A percentile compares a stretch with the other conserved stretches of the same genome.
Conservation (phyloP, 768 basidiomycete species). For the Podaxis sp. region DNA sequence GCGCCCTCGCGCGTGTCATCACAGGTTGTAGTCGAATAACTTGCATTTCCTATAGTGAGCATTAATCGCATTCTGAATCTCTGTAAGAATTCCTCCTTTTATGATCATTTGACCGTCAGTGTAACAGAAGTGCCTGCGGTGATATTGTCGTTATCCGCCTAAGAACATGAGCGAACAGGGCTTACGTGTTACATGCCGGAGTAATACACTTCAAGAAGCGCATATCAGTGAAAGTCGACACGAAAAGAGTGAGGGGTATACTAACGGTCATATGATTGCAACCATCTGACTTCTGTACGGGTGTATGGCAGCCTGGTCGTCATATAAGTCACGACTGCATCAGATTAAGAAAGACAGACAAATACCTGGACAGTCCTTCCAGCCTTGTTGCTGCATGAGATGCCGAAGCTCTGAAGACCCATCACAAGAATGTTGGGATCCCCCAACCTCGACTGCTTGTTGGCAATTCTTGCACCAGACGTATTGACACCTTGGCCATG, state of each 20-base stretch:
- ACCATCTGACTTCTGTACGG: slow-evolving; percentile 50
- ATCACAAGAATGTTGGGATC: slow-evolving; percentile 24
- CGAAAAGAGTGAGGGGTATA: neutral
- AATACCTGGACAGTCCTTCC: slow-evolving; percentile 50
- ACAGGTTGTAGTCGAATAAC: neutral
- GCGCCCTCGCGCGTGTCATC: neutral
- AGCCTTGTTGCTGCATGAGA: slow-evolving; percentile 27
- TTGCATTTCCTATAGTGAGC: slow-evolving; percentile 7
- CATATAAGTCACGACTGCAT: neutral
- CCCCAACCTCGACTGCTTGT: slow-evolving; percentile 16
- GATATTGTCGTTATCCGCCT: neutral
- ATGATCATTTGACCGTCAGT: slow-evolving; percentile 48
- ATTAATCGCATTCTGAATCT: slow-evolving; percentile 3
- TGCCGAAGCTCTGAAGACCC: slow-evolving; percentile 24
- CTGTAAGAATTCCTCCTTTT: slow-evolving; percentile 9
- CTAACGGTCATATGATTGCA: slow-evolving; percentile 64
- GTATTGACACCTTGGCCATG: slow-evolving; percentile 22
- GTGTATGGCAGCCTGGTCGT: slow-evolving; percentile 42
- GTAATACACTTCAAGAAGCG: slow-evolving; percentile 42
- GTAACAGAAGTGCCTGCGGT: slow-evolving; percentile 52
- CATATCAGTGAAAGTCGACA: neutral
- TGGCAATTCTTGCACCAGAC: slow-evolving; percentile 26
- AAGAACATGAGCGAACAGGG: neutral
- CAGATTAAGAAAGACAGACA: slow-evolving; percentile 9
- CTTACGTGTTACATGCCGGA: slow-evolving; percentile 53